Base-by-base conservation (phyloP, 805 yeast genomes). In the Myxozyma monticola region DNA sequence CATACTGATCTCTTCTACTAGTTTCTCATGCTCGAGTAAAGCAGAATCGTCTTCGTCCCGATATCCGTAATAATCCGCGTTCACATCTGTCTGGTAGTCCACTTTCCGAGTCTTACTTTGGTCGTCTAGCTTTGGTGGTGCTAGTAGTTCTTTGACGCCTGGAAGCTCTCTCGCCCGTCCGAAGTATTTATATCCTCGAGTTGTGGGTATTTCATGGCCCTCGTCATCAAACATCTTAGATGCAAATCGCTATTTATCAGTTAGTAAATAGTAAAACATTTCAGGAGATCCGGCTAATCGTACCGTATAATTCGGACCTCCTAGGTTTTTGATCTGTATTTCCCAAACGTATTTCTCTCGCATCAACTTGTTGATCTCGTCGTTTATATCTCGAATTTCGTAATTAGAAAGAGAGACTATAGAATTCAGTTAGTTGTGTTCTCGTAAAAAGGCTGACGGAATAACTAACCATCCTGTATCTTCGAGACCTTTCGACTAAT, bases 141-240 rank as follows among this genome's bases (percentile, higher is more conserved):
- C 71, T 17, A 80, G 54, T 20, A 78, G 54, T 50, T 74, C 74
- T 45, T 74, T 70, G 6, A 85, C 90, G 54, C 86, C 96, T 0
- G 88, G 85, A 7, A 89, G 68, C 37, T 88, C 91, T 45, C 79
- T 74, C 0, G 96, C 96, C 42, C 96, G 68, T 0, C 97, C 97
- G 68, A 80, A 90, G 66, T 85, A 90, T 48, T 84, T 70, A 56
- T 80, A 80, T 0, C 88, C 88, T 34, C 76, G 71, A 1, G 77
- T 64, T 1, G 61, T 46, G 22, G 66, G 68, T 4, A 62, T 50
- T 40, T 60, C 64, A 4, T 51, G 43, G 4, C 61, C 61, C 37
- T 56, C 57, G 41, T 59, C 58, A 17, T 49, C 61, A 34, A 51
- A 57, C 18, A 45, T 45, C n/a, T 46, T 52, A 18, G 52, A 39